These are phyloP conservation scores for Trichophyton verrucosum DNA, from an alignment of 2,329 filamentous ascomycete genomes.

Conservation along the genomic window DNA sequence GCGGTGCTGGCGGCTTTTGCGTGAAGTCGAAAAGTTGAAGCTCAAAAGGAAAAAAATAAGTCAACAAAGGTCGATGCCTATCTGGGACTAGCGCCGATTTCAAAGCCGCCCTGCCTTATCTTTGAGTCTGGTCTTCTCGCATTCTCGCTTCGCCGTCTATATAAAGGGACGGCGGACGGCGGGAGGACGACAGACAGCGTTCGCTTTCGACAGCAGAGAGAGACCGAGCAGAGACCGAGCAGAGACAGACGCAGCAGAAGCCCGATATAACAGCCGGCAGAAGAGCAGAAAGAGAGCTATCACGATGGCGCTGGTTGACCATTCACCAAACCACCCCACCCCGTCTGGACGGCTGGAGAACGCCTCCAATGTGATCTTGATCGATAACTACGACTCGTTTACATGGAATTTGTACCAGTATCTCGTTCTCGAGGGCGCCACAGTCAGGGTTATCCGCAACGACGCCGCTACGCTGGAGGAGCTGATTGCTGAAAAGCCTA, in stretches of 20 bases:
- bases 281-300: neutral
- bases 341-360: slow-evolving; percentile 60
- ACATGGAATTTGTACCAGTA: slow-evolving; percentile 99
- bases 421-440: slow-evolving; percentile 86
- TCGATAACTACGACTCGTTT: slow-evolving; percentile 99
- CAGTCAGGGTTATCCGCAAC: slow-evolving; percentile 79
- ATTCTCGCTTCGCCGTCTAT: neutral
- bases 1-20: neutral
- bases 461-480: slow-evolving; percentile 81
- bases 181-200: neutral
- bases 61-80: slow-evolving; percentile 27
- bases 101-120: neutral
- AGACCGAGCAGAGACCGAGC: neutral
- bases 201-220: neutral
- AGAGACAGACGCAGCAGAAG: neutral
- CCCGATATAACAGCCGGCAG: neutral
- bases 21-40: slow-evolving; percentile 15
- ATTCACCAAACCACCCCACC: slow-evolving; percentile 69
- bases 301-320: slow-evolving; percentile 46
- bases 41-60: slow-evolving; percentile 8
- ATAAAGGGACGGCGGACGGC: neutral
- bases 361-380: slow-evolving; percentile 82
- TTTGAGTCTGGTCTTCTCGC: neutral
- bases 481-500: slow-evolving; percentile 70
- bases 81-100: slow-evolving; percentile 22